Evolutionary conservation across 148 eudicot species (phyloP).

Genomic region (Vaccinium vitisidaea): DNA sequence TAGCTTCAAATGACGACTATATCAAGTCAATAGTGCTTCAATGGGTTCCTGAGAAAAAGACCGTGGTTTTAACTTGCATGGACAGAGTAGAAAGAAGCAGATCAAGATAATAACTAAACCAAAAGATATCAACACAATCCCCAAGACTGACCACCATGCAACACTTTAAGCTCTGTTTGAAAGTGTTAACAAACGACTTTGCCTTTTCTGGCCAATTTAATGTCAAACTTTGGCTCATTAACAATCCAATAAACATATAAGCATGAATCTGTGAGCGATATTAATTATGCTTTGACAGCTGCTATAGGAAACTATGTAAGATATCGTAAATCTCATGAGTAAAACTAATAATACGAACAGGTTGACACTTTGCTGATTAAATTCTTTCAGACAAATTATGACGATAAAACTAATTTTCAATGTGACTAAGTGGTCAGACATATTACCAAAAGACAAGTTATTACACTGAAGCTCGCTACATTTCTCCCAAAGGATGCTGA

Average conservation of each 20-base stretch:
- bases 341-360: neutral
- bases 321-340: neutral
- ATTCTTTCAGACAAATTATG: neutral
- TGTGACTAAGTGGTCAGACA: neutral
- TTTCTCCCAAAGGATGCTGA: neutral
- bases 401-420: neutral
- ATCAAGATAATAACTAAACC: neutral
- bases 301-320: neutral
- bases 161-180: neutral
- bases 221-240: neutral
- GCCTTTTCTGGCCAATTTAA: neutral
- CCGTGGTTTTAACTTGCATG: neutral
- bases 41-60: neutral
- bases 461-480: neutral
- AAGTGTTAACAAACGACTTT: neutral
- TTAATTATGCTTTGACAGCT: neutral
- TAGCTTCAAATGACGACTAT: no score
- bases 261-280: no score
- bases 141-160: neutral
- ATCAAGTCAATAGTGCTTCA: no score
- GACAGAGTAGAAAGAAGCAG: neutral
- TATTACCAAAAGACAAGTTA: neutral
- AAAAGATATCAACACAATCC: neutral
- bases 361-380: neutral
- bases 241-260: no score